A percentile compares a stretch with the other conserved stretches of the same genome.
These are phyloP conservation scores for Trichosanthes cucumerina DNA, from an alignment of 306 rosid genomes.

Conservation along the genomic window DNA sequence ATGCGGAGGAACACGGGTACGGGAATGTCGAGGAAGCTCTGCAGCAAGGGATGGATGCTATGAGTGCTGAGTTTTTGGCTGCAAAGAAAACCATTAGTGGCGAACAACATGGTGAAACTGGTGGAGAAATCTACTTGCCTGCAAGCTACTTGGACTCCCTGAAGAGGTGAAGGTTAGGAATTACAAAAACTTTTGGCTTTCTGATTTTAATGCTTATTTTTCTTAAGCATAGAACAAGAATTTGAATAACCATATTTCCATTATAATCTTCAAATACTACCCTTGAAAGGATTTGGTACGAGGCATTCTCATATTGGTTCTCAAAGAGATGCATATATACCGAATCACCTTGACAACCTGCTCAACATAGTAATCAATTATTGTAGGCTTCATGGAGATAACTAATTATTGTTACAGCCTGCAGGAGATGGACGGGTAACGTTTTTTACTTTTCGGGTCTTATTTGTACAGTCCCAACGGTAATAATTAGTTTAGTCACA, in stretches of 20 bases:
- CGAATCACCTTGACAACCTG: not conserved
- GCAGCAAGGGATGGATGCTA: constrained; percentile 82
- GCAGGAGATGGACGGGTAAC: not conserved
- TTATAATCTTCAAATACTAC: not conserved
- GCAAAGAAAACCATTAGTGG: constrained; percentile 92
- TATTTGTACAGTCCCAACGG: not conserved
- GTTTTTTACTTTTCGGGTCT: not conserved
- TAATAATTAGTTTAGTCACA: not conserved
- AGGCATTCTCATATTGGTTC: not conserved
- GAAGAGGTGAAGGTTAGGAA: constrained; percentile 44
- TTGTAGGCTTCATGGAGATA: not conserved
- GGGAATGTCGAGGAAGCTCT: constrained; percentile 87
- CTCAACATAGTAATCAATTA: not conserved
- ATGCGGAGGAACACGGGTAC: constrained; percentile 95
- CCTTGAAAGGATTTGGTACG: not conserved
- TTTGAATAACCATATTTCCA: not conserved
- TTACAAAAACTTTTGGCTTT: not conserved
- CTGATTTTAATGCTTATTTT: not conserved
- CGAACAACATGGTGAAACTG: constrained; percentile 96
- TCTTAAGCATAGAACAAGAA: not conserved
- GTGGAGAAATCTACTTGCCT: constrained; percentile 99
- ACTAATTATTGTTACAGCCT: not conserved
- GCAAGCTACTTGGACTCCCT: constrained; percentile 42
- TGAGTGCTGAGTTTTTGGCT: constrained; percentile 90
- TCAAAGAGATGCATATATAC: not conserved